Evolutionary conservation across 1,284 basidiomycete genomes (phyloP).

Genomic region (Malassezia equina): DNA sequence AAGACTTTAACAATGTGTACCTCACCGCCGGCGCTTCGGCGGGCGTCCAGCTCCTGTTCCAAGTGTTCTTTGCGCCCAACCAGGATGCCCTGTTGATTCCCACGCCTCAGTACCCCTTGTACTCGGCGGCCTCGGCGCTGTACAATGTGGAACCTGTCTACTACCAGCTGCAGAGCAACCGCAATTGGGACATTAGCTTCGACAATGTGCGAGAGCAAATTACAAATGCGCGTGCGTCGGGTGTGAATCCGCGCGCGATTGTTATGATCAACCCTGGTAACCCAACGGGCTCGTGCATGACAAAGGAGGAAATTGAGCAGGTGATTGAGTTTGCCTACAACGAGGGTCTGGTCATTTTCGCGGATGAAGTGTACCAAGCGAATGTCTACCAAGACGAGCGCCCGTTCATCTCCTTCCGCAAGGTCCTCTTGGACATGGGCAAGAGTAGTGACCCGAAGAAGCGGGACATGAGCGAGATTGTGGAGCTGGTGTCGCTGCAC

Average conservation of each 20-base stretch:
- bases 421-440: constrained; percentile 38
- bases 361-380: constrained; percentile 46
- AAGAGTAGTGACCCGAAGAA: constrained; percentile 21
- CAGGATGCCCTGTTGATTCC: constrained; percentile 77
- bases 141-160: constrained; percentile 69
- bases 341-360: constrained; percentile 39
- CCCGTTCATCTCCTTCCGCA: constrained; percentile 45
- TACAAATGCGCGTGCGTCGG: constrained; percentile 59
- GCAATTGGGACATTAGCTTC: constrained; percentile 76
- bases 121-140: constrained; percentile 85
- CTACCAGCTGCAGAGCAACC: constrained; percentile 75
- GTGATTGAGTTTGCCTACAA: constrained; percentile 38
- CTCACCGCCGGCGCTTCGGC: constrained; percentile 85
- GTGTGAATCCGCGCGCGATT: constrained; percentile 47
- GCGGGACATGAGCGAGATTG: constrained; percentile 26
- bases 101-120: constrained; percentile 95
- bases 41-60: constrained; percentile 78
- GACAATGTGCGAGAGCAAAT: constrained; percentile 62
- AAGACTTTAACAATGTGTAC: constrained; percentile 78
- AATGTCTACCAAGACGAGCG: constrained; percentile 41
- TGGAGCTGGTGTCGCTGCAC: constrained; percentile 45
- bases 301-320: constrained; percentile 33
- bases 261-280: constrained; percentile 47
- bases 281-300: constrained; percentile 41
- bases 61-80: constrained; percentile 60